Base-by-base conservation (phyloP, 2,329 filamentous ascomycete genomes). In the Pseudopyrenochaeta lycopersici region DNA sequence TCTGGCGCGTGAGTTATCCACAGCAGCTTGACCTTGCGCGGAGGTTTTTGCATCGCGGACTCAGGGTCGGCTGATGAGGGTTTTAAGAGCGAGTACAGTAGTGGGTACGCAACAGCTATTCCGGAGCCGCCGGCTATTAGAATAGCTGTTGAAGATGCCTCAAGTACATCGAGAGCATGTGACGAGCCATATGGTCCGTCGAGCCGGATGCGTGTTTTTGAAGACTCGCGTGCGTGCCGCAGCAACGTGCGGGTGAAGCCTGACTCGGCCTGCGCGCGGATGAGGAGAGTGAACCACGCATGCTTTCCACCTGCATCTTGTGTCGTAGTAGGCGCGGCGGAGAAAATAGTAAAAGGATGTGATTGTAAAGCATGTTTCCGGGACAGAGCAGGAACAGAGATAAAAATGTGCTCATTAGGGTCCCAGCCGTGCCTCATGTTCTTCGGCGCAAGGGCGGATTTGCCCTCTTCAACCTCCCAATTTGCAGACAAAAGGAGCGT, bases 291-390 rank as follows among this genome's bases (percentile, higher is more conserved):
- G 56, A 88, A 74, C 76, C 78, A 83, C 3, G 81, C 82, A 56
- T 84, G 80, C 11, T 64, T 59, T 29, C 58, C 20, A 52, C 52
- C 14, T 40, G n/a, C 52, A 49, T 39, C 33, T 4, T 23, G n/a
- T 3, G 35, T 38, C 30, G 47, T 21, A 1, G 80, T 79, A 1
- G 84, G 83, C 9, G 85, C 85, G 0, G 82, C 80, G 2, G 86
- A 88, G 14, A 86, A 83, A 49, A 90, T 88, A 7, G 86, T 89
- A 71, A 89, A 89, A 0, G 87, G 87, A 64, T 90, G 87, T 0
- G 86, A 80, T 71, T 89, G 87, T 1, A 88, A 67, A 2, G 75
- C 66, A 63, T 88, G 82, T 48, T 77, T 81, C 2, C 73, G 70
- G 1, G 81, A 82, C 5, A 89, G 77, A 0, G 74, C 75, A 0